Evolutionary conservation across 768 basidiomycete species (phyloP).

Genomic region (Auricularia sp.): DNA sequence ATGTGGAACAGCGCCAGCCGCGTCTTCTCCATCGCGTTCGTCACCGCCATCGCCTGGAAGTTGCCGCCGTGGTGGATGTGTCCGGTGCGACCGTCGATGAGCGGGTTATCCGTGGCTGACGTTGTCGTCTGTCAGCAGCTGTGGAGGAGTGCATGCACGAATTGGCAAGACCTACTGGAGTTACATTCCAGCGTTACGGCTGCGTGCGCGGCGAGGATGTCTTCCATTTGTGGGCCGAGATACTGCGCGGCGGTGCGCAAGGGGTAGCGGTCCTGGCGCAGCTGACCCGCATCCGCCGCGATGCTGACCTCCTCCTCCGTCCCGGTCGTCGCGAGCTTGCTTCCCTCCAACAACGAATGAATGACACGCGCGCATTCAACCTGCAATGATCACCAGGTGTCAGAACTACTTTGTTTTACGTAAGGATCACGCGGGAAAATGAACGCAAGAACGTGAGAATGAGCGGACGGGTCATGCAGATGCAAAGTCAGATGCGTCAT

Average conservation of each 20-base stretch:
- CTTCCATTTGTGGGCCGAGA: constrained; percentile 78
- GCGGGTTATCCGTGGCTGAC: constrained; percentile 77
- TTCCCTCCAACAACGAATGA: constrained; percentile 57
- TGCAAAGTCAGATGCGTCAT: not conserved
- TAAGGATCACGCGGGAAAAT: not conserved
- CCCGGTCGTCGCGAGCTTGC: constrained; percentile 49
- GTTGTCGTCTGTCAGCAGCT: not conserved
- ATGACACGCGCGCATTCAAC: constrained; percentile 66
- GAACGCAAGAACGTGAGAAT: not conserved
- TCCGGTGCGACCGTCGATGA: constrained; percentile 59
- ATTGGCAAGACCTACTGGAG: constrained; percentile 45
- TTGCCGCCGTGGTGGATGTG: constrained; percentile 75
- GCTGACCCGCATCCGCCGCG: constrained; percentile 57
- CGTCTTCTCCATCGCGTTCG: constrained; percentile 82
- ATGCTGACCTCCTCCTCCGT: constrained; percentile 67
- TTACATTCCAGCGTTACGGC: constrained; percentile 70
- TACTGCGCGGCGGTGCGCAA: constrained; percentile 74
- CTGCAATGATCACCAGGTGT: constrained; percentile 16
- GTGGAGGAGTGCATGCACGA: not conserved
- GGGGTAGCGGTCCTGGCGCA: constrained; percentile 74
- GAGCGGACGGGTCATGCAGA: not conserved
- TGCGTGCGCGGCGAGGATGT: constrained; percentile 54
- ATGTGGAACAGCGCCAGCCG: constrained; percentile 62
- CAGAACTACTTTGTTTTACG: not conserved
- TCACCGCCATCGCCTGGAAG: constrained; percentile 82